These are phyloP conservation scores for Epichloe bromicola DNA, from an alignment of 2,329 filamentous ascomycete species.

Conservation along the genomic window DNA sequence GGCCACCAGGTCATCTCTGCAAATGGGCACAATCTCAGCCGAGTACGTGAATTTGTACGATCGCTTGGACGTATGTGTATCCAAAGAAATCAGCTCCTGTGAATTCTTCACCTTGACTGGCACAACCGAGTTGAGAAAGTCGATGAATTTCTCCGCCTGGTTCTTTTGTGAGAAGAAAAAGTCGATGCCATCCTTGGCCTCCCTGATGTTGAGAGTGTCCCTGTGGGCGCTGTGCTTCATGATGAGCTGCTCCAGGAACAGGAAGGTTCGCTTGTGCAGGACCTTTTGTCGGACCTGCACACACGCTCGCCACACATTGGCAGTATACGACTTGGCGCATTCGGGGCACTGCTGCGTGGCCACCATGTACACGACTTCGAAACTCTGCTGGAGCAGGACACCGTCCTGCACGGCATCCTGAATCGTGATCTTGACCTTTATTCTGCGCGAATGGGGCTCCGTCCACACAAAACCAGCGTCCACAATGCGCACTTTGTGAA, in stretches of 20 bases:
- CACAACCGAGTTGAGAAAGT: conserved; percentile 73
- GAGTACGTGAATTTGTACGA: conserved; percentile 94
- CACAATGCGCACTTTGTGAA: conserved; percentile 85
- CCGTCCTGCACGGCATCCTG: conserved; percentile 56
- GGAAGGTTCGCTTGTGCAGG: conserved; percentile 69
- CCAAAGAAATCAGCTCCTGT: conserved; percentile 81
- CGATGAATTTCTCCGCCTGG: conserved; percentile 82
- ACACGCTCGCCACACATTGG: conserved; percentile 85
- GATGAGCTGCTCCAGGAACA: conserved; percentile 80
- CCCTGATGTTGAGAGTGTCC: conserved; percentile 96
- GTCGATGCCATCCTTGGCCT: conserved; percentile 88
- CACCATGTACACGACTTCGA: conserved; percentile 87
- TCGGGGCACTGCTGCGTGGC: conserved; percentile 90
- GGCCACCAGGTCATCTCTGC: conserved; percentile 94
- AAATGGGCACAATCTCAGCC: conserved; percentile 81
- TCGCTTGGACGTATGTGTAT: conserved; percentile 79
- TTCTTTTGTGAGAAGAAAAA: conserved; percentile 89
- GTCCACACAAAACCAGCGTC: conserved; percentile 98
- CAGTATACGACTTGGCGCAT: conserved; percentile 89
- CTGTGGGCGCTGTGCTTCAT: conserved; percentile 84
- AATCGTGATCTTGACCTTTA: conserved; percentile 92
- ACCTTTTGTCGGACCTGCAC: conserved; percentile 97
- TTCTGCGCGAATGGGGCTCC: conserved; percentile 82
- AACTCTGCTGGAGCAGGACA: conserved; percentile 72
- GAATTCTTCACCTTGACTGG: conserved; percentile 66